Evolutionary conservation across 441 rosid species (phyloP), one percentile per base, ranked within the genome.

Genomic region (Macaranga tanarius): DNA sequence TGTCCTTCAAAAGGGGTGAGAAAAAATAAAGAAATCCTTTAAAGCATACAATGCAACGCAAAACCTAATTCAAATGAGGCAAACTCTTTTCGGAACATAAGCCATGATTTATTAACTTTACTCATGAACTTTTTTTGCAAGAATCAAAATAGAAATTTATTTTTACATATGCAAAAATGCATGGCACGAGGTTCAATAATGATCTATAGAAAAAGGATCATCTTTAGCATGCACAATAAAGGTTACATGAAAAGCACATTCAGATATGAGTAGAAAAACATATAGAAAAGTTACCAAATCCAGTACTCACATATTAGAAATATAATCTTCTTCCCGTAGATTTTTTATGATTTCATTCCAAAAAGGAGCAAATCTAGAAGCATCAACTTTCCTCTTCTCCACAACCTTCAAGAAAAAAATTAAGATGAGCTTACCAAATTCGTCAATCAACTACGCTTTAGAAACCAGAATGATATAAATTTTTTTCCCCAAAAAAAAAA

Each of bases 291-390:
- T 7, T 23, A 48, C 22, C 26, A 78, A 56, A 65, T 69, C 22
- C 55, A 77, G 70, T 38, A 83, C 99, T 91, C 83, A 95, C 99
- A 84, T 82, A 78, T 81, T 86, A 75, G 92, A 85, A 74, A 95
- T 74, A 79, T 93, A 93, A 84, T 95, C 99, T 82, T 95, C 99
- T 76, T 93, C 99, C 73, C 99, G 87, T 26, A 95, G 86, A 79
- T 83, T 88, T 83, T 82, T 89, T 22, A 95, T 75, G 75, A 95
- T 93, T 82, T 95, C 97, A 82, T 95, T 95, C 99, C 98, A 95
- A 83, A 89, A 93, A 68, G 98, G 98, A 78, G 97, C 83, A 79
- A 95, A 95, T 70, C 78, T 90, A 71, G 93, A 86, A 80, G 99
- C 99, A 83, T 90, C 91, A 69, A 85, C 73, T 84, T 92, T 93